Base-by-base conservation (phyloP, 225 moss, liverwort and hornwort genomes). In the Takakia lepidozioides region DNA sequence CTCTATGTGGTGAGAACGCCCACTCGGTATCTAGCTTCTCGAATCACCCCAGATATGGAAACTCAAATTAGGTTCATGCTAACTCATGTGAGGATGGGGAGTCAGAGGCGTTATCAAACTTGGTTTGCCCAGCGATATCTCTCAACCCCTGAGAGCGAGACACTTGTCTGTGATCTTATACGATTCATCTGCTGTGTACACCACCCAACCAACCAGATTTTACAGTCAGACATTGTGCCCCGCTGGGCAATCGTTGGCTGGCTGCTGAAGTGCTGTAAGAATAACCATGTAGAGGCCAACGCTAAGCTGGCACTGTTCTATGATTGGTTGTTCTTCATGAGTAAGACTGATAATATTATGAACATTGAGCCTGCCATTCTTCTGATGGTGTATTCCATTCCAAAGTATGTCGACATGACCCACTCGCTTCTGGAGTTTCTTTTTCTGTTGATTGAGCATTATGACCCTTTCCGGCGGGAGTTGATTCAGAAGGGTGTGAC, bases 241-340 rank as follows among this genome's bases (percentile, higher is more conserved):
- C 85, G 98, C 15, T 98, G 98, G 98, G 98, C 98, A 16, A 85
- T 98, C 2, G 91, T 98, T 35, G 98, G 98, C 29, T 98, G 98
- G 98, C 76, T 98, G 2, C 46, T 98, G 34, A 98, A 98, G 67
- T 98, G 98, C 61, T 98, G 98, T 27, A 98, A 98, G 62, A 98
- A 67, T 66, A 91, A 88, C 60, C 91, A 98, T 22, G 72, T 98
- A 18, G 98, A 98, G 67, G 85, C 91, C n/a, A 98, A 98, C 63
- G 98, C 98, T 3, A 98, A 91, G 61, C 78, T 98, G 22, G 87
- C 98, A 25, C 59, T 98, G 43, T 91, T 98, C 57, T 98, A 98
- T 56, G 98, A 98, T 59, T 98, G 98, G 98, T 47, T 98, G 38
- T 98, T 98, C 59, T 98, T 87, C 40, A 78, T 74, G 83, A 83